Conservation (phyloP, 2,329 filamentous ascomycete species). For the Trichophyton benhamiae region DNA sequence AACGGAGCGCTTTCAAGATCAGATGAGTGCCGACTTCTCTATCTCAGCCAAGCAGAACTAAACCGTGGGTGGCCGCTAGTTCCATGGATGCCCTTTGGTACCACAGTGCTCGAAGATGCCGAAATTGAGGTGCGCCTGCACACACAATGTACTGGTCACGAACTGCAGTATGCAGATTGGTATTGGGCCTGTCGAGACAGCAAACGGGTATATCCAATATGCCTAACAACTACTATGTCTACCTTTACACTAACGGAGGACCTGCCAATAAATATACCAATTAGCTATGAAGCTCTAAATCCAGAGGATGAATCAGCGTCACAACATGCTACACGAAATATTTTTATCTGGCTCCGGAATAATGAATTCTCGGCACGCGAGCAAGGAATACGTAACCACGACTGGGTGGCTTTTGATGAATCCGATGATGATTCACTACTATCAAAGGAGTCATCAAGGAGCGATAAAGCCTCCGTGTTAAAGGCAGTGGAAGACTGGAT, state of each 20-base stretch:
- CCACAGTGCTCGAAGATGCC: conserved; percentile 18
- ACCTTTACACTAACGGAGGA: not conserved
- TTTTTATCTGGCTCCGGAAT: conserved; percentile 21
- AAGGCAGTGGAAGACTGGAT: not conserved
- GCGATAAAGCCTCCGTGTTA: not conserved
- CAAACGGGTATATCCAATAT: not conserved
- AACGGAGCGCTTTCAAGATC: not conserved
- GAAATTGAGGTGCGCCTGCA: conserved; percentile 22
- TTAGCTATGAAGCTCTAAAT: conserved; percentile 9
- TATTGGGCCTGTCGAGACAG: conserved; percentile 8
- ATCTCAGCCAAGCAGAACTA: conserved; percentile 16
- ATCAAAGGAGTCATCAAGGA: not conserved
- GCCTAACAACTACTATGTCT: not conserved
- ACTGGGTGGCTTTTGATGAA: conserved; percentile 9
- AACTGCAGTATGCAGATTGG: conserved; percentile 13
- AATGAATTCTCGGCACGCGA: conserved; percentile 12
- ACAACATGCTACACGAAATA: conserved; percentile 22
- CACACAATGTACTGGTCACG: conserved; percentile 17
- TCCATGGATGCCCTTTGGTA: conserved; percentile 22
- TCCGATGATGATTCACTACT: conserved; percentile 6
- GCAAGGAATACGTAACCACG: conserved; percentile 7
- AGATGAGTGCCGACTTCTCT: conserved; percentile 22
- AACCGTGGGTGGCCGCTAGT: conserved; percentile 17
- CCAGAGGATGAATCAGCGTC: conserved; percentile 11
- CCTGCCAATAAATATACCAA: not conserved